Conservation (phyloP, 176 grass and related monocot genomes). For the Cocos nucifera region DNA sequence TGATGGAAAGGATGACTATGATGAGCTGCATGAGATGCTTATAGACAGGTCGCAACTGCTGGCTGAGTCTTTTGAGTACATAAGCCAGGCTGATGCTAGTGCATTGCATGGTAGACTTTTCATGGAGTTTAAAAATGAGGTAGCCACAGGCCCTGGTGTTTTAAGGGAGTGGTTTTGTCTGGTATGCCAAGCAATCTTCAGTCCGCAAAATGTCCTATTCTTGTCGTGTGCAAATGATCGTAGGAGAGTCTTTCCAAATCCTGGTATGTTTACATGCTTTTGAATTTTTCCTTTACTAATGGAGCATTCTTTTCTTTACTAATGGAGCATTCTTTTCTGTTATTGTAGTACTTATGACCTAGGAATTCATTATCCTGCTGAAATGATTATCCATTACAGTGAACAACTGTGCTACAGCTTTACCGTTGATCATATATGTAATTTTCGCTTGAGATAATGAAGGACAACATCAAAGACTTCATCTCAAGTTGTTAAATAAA, state of each 20-base stretch:
- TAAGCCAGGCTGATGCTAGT: constrained; percentile 38
- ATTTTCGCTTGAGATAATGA: too few species aligned
- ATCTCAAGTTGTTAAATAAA: too few species aligned
- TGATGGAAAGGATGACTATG: constrained; percentile 71
- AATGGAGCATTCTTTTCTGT: neutral
- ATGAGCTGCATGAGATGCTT: constrained; percentile 93
- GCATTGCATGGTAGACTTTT: constrained; percentile 73
- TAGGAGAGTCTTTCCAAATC: constrained; percentile 82
- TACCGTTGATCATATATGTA: too few species aligned
- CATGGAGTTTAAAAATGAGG: constrained; percentile 99
- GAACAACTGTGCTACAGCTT: too few species aligned
- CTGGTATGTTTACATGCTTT: constrained; percentile 40
- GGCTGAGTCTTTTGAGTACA: constrained; percentile 88
- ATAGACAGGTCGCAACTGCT: constrained; percentile 73
- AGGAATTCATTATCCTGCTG: too few species aligned
- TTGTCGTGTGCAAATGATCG: constrained; percentile 70
- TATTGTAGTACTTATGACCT: too few species aligned
- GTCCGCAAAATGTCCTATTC: constrained; percentile 83
- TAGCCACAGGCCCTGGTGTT: constrained; percentile 94
- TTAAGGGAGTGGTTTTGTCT: constrained; percentile 96
- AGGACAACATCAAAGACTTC: too few species aligned
- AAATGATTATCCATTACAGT: too few species aligned
- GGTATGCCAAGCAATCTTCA: constrained; percentile 82
- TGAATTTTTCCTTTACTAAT: neutral
- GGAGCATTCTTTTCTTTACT: neutral